phyloP scores from a whole-genome alignment of 1,284 basidiomycete genomes.

The Ceratobasidium sp. region DNA sequence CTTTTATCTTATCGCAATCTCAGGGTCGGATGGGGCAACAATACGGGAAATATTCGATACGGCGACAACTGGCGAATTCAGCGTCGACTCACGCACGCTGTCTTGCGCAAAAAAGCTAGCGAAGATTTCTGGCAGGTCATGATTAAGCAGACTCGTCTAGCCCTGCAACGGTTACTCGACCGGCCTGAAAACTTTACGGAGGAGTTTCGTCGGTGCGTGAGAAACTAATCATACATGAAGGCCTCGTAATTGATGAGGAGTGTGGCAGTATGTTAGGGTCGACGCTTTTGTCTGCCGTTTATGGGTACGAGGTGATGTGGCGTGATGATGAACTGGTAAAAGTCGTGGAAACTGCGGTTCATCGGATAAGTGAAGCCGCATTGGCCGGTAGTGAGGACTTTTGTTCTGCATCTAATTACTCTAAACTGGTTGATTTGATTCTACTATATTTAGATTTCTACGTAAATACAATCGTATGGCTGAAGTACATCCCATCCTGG shows the following conservation, averaged over 20 bases:
- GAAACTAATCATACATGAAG: neutral
- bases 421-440: too few relatives aligned
- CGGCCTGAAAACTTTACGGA: conserved; percentile 29
- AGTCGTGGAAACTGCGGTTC: conserved; percentile 13
- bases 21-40: conserved; percentile 21
- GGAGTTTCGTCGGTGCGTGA: conserved; percentile 14
- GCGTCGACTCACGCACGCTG: conserved; percentile 6
- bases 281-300: conserved; percentile 13
- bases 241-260: too few relatives aligned
- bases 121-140: conserved; percentile 26
- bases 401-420: too few relatives aligned
- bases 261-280: conserved; percentile 10
- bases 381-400: conserved; percentile 24
- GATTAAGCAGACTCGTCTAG: conserved; percentile 9
- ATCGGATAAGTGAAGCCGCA: conserved; percentile 1
- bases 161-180: conserved; percentile 11
- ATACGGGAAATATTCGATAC: conserved; percentile 13
- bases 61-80: conserved; percentile 22
- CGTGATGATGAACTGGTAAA: conserved; percentile 9
- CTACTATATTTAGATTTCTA: conserved; percentile 21
- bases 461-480: conserved; percentile 20
- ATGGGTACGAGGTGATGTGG: conserved; percentile 25
- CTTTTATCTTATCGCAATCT: neutral
- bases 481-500: conserved; percentile 42
- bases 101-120: conserved; percentile 25